Conservation (phyloP, 768 basidiomycete genomes). For the Hericium erinaceus region DNA sequence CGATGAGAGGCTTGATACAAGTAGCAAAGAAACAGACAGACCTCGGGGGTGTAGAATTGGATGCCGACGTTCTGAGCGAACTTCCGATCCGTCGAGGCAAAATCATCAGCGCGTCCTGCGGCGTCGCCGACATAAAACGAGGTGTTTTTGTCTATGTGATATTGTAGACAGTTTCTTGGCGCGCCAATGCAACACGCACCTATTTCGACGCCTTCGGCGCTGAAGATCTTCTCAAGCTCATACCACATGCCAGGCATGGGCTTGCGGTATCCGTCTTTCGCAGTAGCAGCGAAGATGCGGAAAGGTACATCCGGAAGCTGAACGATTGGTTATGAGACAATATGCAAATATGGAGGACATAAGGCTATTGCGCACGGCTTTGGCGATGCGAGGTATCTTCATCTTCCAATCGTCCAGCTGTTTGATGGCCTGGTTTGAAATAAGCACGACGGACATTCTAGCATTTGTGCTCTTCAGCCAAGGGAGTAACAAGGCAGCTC, state of each 20-base stretch:
- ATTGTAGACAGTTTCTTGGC: not conserved
- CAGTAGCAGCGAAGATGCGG: slow-evolving; percentile 67
- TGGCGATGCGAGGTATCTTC: slow-evolving; percentile 64
- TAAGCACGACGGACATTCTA: slow-evolving; percentile 45
- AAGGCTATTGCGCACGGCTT: slow-evolving; percentile 29
- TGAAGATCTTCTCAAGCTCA: slow-evolving; percentile 56
- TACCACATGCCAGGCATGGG: slow-evolving; percentile 86
- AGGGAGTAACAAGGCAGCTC: not conserved
- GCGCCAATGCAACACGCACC: slow-evolving; percentile 32
- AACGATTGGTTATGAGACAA: too few relatives aligned
- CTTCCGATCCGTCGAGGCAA: slow-evolving; percentile 76
- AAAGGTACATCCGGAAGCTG: slow-evolving; percentile 73
- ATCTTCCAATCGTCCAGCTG: slow-evolving; percentile 60
- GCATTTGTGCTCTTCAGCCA: too few relatives aligned
- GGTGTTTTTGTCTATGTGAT: slow-evolving; percentile 41
- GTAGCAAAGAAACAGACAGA: slow-evolving; percentile 21
- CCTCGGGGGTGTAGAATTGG: slow-evolving; percentile 80
- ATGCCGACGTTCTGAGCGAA: slow-evolving; percentile 73
- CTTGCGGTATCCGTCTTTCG: slow-evolving; percentile 70
- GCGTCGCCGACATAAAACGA: slow-evolving; percentile 89
- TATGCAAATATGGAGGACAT: too few relatives aligned
- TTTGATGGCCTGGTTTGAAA: slow-evolving; percentile 73
- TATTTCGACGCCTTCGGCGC: slow-evolving; percentile 47
- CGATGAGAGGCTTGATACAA: too few relatives aligned
- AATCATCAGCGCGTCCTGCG: slow-evolving; percentile 72